Percentiles rank a stretch among this genome's conserved stretches.
Evolutionary conservation across 192 early-diverging fungal species (phyloP).

Genomic region (Diversispora eburnea): DNA sequence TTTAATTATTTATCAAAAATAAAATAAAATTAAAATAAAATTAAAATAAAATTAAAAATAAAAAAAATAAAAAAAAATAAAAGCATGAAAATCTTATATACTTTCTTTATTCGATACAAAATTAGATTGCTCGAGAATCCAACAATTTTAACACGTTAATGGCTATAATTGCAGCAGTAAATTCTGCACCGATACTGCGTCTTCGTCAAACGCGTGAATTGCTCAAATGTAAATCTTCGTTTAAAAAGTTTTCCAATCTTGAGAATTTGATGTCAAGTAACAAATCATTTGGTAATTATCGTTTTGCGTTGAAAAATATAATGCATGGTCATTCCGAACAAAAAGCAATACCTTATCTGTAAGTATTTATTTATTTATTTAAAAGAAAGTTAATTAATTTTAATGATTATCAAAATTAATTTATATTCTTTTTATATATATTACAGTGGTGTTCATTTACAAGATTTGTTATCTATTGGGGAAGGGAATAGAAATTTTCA

Average conservation of each 20-base stretch:
- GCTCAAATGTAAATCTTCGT: slow-evolving; percentile 46
- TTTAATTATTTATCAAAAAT: neutral
- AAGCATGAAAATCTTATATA: neutral
- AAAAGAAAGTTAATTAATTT: neutral
- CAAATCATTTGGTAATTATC: slow-evolving; percentile 61
- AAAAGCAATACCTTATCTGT: slow-evolving; percentile 66
- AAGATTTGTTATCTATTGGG: slow-evolving; percentile 68
- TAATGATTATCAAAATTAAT: neutral
- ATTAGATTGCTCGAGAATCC: slow-evolving; percentile 52
- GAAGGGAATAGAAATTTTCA: slow-evolving; percentile 66
- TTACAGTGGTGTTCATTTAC: slow-evolving; percentile 61
- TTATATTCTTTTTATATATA: slow-evolving; percentile 10
- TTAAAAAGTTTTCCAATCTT: slow-evolving; percentile 52
- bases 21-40: no score
- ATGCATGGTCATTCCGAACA: slow-evolving; percentile 33
- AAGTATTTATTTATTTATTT: neutral
- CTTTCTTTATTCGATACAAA: neutral
- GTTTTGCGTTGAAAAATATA: slow-evolving; percentile 51
- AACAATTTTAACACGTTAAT: slow-evolving; percentile 79
- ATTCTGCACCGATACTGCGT: slow-evolving; percentile 57
- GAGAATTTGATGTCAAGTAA: slow-evolving; percentile 67
- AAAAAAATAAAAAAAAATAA: no score
- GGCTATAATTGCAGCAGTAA: slow-evolving; percentile 71
- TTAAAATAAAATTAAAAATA: no score
- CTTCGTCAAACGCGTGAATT: slow-evolving; percentile 59